Evolutionary conservation across 768 basidiomycete genomes (phyloP).

Genomic region (Xerocomus potaroensis): DNA sequence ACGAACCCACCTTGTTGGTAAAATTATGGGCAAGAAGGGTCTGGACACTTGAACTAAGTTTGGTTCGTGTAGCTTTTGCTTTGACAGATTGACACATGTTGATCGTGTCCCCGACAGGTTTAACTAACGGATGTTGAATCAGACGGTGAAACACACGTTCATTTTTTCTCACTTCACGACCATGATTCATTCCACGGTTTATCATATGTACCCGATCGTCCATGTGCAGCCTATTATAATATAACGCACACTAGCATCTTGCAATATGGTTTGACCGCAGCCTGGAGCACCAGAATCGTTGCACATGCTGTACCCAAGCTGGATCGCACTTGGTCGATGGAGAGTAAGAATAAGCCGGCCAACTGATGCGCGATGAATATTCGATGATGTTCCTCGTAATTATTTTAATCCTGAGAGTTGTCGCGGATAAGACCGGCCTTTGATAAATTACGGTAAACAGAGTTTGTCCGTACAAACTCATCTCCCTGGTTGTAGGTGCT

Average conservation of each 20-base stretch:
- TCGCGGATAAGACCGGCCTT: no score
- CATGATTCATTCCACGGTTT: slow-evolving; percentile 14
- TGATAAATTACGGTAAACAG: no score
- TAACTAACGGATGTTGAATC: slow-evolving; percentile 6
- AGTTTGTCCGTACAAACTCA: no score
- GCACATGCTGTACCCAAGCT: background rate
- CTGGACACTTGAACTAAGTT: slow-evolving; percentile 95
- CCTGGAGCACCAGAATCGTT: background rate
- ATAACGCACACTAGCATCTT: slow-evolving; percentile 26
- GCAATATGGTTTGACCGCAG: slow-evolving; percentile 9
- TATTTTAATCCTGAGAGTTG: no score
- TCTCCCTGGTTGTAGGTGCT: no score
- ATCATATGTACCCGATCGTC: slow-evolving; percentile 25
- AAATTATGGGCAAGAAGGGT: slow-evolving; percentile 97
- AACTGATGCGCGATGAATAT: background rate
- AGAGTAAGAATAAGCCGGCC: background rate
- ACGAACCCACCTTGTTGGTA: slow-evolving; percentile 50
- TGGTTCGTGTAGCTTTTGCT: slow-evolving; percentile 56
- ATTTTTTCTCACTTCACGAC: slow-evolving; percentile 14
- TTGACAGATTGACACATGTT: background rate
- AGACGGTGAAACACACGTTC: slow-evolving; percentile 5
- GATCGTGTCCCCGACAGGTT: slow-evolving; percentile 13
- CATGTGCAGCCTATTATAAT: slow-evolving; percentile 28
- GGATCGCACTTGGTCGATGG: background rate
- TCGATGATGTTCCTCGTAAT: no score